These are phyloP conservation scores for Ruellia speciosa DNA, from an alignment of 305 asterid species.

Conservation along the genomic window DNA sequence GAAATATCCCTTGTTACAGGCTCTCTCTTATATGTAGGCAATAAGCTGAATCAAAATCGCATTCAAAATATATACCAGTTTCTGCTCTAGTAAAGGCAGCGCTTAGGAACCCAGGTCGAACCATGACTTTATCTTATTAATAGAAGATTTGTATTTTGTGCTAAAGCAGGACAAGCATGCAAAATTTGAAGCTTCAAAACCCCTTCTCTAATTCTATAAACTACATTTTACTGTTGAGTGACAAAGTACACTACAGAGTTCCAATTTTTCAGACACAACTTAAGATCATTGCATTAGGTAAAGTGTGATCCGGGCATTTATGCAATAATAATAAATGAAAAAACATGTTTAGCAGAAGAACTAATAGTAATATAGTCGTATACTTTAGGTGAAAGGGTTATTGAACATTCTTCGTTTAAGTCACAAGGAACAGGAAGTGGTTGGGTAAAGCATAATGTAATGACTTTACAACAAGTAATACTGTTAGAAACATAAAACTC, in stretches of 20 bases:
- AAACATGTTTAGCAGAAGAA: too few relatives aligned
- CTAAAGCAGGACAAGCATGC: not conserved
- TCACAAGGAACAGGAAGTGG: not conserved
- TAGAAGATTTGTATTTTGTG: not conserved
- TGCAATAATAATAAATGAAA: too few relatives aligned
- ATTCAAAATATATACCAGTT: not conserved
- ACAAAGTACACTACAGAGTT: too few relatives aligned
- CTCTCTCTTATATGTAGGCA: too few relatives aligned
- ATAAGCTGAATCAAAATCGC: not conserved
- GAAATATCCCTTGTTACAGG: too few relatives aligned
- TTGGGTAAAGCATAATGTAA: not conserved
- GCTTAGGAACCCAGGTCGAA: constrained; percentile 4
- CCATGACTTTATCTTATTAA: not conserved
- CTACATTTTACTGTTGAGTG: too few relatives aligned
- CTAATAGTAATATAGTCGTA: too few relatives aligned
- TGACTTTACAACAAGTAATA: not conserved
- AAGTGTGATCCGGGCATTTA: too few relatives aligned
- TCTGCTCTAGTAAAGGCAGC: not conserved
- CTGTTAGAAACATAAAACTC: constrained; percentile 11
- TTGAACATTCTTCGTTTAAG: too few relatives aligned
- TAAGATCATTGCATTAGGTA: too few relatives aligned
- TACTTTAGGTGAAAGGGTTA: too few relatives aligned
- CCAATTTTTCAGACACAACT: too few relatives aligned
- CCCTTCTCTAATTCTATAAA: not conserved
- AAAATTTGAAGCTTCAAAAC: constrained; percentile 2